Conservation (phyloP, 2,329 filamentous ascomycete genomes). For the Epicoccum sorghinum region DNA sequence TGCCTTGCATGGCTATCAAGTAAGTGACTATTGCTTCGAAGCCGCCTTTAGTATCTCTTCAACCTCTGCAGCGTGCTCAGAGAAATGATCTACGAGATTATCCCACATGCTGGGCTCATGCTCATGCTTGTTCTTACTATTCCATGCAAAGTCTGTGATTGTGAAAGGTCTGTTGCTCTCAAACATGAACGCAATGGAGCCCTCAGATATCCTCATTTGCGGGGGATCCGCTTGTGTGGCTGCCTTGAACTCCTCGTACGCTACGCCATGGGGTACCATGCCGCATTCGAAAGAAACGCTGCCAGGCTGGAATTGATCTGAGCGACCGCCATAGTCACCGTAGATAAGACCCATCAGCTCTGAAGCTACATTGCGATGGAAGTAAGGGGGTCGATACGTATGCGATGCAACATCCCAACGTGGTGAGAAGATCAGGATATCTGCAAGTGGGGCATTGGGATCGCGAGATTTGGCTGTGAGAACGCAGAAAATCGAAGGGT, state of each 20-base stretch:
- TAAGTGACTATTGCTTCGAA: not conserved
- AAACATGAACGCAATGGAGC: slow-evolving; percentile 70
- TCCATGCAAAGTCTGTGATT: slow-evolving; percentile 47
- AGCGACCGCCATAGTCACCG: slow-evolving; percentile 45
- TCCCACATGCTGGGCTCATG: slow-evolving; percentile 58
- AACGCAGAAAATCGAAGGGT: slow-evolving; percentile 48
- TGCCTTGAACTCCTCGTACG: not conserved
- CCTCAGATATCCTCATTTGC: slow-evolving; percentile 50
- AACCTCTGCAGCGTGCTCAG: slow-evolving; percentile 38
- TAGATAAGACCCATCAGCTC: slow-evolving; percentile 49
- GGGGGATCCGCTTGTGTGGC: slow-evolving; percentile 22
- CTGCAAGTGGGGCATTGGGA: slow-evolving; percentile 44
- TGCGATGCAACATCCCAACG: slow-evolving; percentile 49
- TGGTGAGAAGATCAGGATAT: slow-evolving; percentile 49
- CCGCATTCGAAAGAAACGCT: slow-evolving; percentile 41
- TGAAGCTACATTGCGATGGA: slow-evolving; percentile 48
- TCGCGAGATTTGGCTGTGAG: slow-evolving; percentile 47
- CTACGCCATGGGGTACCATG: slow-evolving; percentile 47
- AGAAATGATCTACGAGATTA: slow-evolving; percentile 60
- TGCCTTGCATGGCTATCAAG: too few species aligned
- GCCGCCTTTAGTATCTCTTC: not conserved
- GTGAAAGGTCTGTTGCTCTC: slow-evolving; percentile 54
- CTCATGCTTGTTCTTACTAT: slow-evolving; percentile 54
- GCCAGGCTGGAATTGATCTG: slow-evolving; percentile 49
- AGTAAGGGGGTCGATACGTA: slow-evolving; percentile 49